Conservation (phyloP, 345 rosid genomes). For the Populus davidiana region DNA sequence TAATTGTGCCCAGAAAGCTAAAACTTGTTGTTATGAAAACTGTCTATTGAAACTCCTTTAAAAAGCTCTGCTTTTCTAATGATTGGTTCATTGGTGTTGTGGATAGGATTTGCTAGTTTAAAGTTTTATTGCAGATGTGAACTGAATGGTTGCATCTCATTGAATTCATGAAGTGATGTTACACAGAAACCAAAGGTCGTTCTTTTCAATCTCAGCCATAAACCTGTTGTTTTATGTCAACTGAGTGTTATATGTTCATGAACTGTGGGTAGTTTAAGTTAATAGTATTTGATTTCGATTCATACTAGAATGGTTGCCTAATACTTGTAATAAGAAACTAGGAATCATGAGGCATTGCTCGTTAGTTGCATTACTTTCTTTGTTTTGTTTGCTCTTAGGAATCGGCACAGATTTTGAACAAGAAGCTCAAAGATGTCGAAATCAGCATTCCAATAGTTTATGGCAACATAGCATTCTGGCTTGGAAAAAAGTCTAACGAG, state of each 20-base stretch:
- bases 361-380: neutral
- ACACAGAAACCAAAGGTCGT: neutral
- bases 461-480: conserved; percentile 74
- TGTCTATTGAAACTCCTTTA: neutral
- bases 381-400: neutral
- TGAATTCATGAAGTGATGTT: neutral
- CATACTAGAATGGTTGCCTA: neutral
- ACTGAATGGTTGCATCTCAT: neutral
- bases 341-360: conserved; percentile 1
- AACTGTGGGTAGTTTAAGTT: neutral
- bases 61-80: neutral
- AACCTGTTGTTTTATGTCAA: neutral
- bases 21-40: neutral
- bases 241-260: neutral
- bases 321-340: neutral
- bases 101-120: neutral
- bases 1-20: neutral
- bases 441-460: conserved; percentile 70
- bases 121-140: neutral
- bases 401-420: conserved; percentile 36
- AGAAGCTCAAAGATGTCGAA: conserved; percentile 72
- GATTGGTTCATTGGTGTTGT: neutral
- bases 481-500: conserved; percentile 84
- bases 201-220: neutral
- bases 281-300: neutral